phyloP scores from a whole-genome alignment of 306 rosid genomes.

The Abrus pulchellus region DNA sequence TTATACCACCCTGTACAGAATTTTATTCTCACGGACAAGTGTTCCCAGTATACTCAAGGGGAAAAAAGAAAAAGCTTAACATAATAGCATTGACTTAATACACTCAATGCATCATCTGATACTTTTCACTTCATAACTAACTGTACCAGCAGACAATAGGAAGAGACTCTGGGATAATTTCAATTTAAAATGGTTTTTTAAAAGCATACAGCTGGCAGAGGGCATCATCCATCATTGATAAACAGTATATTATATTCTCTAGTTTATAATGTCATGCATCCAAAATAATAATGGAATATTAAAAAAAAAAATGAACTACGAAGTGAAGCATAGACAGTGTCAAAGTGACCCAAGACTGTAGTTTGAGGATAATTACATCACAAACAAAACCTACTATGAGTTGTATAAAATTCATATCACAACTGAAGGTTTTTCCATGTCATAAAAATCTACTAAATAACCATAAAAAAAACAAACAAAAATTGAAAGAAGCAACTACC shows the following conservation, averaged over 20 bases:
- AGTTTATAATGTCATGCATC: slow-evolving; percentile 1
- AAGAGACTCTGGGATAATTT: neutral
- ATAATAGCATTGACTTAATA: slow-evolving; percentile 13
- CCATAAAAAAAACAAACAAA: neutral
- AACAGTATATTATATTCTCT: neutral
- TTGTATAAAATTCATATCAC: neutral
- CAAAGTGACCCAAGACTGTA: neutral
- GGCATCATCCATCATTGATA: neutral
- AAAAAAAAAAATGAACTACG: slow-evolving; percentile 30
- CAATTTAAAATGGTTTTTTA: slow-evolving; percentile 1
- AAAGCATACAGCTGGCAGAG: slow-evolving; percentile 10
- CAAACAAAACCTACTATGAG: neutral
- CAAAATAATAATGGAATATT: neutral
- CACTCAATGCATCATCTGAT: slow-evolving; percentile 5
- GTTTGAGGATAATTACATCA: neutral
- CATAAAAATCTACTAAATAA: neutral
- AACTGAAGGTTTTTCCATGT: neutral
- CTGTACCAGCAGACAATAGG: slow-evolving; percentile 10
- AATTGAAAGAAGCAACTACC: neutral
- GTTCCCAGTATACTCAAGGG: neutral
- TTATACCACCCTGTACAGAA: slow-evolving; percentile 82
- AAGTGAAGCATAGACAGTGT: neutral
- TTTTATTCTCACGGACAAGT: slow-evolving; percentile 35
- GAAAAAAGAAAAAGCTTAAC: neutral
- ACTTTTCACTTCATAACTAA: slow-evolving; percentile 13